A percentile compares a stretch with the other conserved stretches of the same genome.
These are phyloP conservation scores for Pichia sp. DNA, from an alignment of 1,139 yeast species.

Conservation along the genomic window DNA sequence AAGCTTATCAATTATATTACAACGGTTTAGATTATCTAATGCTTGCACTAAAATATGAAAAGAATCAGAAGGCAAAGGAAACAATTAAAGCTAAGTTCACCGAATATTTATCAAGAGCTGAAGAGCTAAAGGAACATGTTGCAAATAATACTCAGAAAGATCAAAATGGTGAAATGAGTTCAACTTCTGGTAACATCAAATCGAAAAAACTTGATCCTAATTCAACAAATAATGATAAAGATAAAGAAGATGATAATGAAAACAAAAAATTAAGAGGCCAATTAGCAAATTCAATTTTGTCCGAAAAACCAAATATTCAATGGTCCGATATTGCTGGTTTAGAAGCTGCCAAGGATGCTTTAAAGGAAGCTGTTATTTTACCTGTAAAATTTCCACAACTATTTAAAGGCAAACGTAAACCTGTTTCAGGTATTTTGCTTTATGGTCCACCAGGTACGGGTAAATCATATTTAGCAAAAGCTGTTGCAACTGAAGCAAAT, in stretches of 20 bases:
- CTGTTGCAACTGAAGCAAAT: constrained; percentile 97
- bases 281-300: constrained; percentile 81
- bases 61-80: constrained; percentile 83
- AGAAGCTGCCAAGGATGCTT: constrained; percentile 90
- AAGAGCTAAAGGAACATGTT: constrained; percentile 84
- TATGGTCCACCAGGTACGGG: constrained; percentile 99
- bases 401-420: constrained; percentile 90
- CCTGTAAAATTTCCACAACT: constrained; percentile 94
- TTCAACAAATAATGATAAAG: constrained; percentile 42
- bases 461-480: constrained; percentile 92
- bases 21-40: constrained; percentile 91
- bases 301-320: constrained; percentile 86
- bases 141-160: constrained; percentile 54
- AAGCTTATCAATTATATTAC: constrained; percentile 88
- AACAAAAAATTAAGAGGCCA: constrained; percentile 90
- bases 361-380: constrained; percentile 93
- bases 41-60: constrained; percentile 94
- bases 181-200: constrained; percentile 54
- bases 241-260: constrained; percentile 71
- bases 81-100: constrained; percentile 83
- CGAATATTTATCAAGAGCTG: constrained; percentile 89
- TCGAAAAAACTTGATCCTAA: constrained; percentile 44
- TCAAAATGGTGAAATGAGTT: constrained; percentile 43
- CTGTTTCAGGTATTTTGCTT: constrained; percentile 82
- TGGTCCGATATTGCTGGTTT: constrained; percentile 98